Evolutionary conservation across 78 protist genomes (phyloP).

Genomic region (Creolimax fragrantissima): DNA sequence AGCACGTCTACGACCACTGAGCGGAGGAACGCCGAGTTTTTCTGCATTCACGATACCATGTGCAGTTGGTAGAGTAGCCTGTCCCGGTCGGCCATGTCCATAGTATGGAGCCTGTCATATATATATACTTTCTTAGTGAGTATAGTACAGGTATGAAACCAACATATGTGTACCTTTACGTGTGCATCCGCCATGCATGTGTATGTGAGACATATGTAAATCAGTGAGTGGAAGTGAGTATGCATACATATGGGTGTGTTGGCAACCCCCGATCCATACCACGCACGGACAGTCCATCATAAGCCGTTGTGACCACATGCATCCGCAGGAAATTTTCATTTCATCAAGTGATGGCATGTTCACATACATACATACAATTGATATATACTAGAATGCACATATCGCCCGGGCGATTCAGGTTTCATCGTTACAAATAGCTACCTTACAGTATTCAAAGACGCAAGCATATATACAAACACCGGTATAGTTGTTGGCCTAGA

Average conservation of each 20-base stretch:
- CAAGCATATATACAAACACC: neutral
- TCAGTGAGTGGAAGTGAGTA: no score
- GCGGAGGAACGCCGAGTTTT: neutral
- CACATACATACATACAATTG: neutral
- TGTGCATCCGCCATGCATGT: neutral
- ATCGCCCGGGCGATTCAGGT: neutral
- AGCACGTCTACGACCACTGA: neutral
- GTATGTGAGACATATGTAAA: no score
- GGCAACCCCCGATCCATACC: neutral
- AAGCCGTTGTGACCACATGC: neutral
- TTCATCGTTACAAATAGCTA: neutral
- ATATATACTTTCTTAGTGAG: neutral
- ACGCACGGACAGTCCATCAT: neutral
- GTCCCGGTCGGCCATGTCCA: neutral
- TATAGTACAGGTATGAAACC: neutral
- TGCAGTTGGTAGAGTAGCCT: neutral
- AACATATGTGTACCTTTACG: neutral
- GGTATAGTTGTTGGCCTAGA: neutral
- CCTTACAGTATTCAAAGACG: neutral
- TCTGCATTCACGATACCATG: neutral
- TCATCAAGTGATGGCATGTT: neutral
- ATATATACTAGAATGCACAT: neutral
- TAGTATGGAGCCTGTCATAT: neutral
- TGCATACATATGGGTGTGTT: no score
- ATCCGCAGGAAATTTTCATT: neutral